A percentile compares a stretch with the other conserved stretches of the same genome.
Conservation (phyloP, 805 yeast genomes). For the Wickerhamomyces queroliae region DNA sequence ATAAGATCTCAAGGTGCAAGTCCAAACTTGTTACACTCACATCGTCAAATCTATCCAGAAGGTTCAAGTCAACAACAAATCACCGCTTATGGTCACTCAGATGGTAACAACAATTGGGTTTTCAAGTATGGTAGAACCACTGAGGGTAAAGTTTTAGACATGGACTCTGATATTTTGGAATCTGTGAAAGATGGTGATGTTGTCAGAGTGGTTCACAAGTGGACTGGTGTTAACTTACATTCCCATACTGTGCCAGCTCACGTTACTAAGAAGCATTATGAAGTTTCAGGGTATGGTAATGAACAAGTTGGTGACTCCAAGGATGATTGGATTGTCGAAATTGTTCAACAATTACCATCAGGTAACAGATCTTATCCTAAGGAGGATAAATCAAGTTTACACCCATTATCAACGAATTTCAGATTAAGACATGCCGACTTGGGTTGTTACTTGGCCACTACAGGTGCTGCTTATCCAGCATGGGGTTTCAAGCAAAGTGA, state of each 20-base stretch:
- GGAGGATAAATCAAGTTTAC: conserved; percentile 49
- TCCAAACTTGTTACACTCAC: conserved; percentile 83
- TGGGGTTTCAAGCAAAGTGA: conserved; percentile 89
- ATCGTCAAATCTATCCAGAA: conserved; percentile 76
- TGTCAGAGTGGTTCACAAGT: conserved; percentile 66
- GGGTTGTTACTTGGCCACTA: conserved; percentile 75
- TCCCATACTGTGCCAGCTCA: conserved; percentile 80
- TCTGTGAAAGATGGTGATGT: conserved; percentile 54
- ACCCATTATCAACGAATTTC: conserved; percentile 73
- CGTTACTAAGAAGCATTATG: conserved; percentile 57
- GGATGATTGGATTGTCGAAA: conserved; percentile 89
- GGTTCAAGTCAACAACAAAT: conserved; percentile 94
- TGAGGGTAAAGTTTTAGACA: conserved; percentile 12
- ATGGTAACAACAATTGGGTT: conserved; percentile 78
- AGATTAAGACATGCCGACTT: conserved; percentile 56
- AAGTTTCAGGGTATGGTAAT: conserved; percentile 86
- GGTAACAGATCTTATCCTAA: conserved; percentile 31
- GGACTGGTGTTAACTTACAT: conserved; percentile 72
- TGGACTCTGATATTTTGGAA: conserved; percentile 16
- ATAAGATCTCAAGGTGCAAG: conserved; percentile 62
- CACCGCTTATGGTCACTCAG: conserved; percentile 88
- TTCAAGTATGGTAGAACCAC: conserved; percentile 53
- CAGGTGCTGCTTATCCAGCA: conserved; percentile 61
- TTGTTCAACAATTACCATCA: conserved; percentile 51
- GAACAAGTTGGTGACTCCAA: conserved; percentile 65